phyloP scores from a whole-genome alignment of 2,329 filamentous ascomycete species.

The Aspergillus ruber region DNA sequence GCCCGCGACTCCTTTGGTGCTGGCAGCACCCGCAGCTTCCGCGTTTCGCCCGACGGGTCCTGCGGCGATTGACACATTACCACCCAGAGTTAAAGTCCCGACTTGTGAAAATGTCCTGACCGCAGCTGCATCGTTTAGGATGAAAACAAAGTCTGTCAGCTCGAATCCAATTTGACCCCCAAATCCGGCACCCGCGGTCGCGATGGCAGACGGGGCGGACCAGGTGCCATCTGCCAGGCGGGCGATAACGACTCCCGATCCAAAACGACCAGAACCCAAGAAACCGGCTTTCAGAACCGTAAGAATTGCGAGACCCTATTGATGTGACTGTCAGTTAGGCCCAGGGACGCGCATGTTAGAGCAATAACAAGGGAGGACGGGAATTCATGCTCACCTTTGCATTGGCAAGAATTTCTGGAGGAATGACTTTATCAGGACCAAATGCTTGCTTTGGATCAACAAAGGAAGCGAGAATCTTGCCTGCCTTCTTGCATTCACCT shows the following conservation, averaged over 20 bases:
- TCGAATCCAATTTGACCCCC: conserved; percentile 48
- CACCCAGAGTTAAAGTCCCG: conserved; percentile 84
- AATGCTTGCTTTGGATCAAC: conserved; percentile 90
- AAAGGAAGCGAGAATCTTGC: conserved; percentile 91
- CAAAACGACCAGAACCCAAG: conserved; percentile 45
- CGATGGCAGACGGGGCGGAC: conserved; percentile 46
- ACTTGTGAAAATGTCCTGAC: conserved; percentile 92
- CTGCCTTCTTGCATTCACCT: conserved; percentile 97
- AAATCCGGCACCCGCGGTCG: conserved; percentile 44
- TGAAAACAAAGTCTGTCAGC: conserved; percentile 76
- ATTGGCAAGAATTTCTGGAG: conserved; percentile 77
- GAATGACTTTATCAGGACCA: conserved; percentile 95
- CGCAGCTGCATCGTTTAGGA: conserved; percentile 83
- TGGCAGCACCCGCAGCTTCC: conserved; percentile 90
- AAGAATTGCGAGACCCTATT: conserved; percentile 43
- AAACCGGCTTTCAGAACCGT: conserved; percentile 47
- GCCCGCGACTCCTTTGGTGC: conserved; percentile 78
- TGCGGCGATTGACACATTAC: conserved; percentile 92
- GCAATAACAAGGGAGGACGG: not conserved
- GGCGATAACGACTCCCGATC: conserved; percentile 45
- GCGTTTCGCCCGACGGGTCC: conserved; percentile 91
- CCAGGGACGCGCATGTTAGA: not conserved
- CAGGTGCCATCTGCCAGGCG: conserved; percentile 43
- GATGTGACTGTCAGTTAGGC: conserved; percentile 7
- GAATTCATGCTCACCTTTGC: conserved; percentile 64